Conservation (phyloP, 352 stramenopile species). For the Globisporangium ultimum region DNA sequence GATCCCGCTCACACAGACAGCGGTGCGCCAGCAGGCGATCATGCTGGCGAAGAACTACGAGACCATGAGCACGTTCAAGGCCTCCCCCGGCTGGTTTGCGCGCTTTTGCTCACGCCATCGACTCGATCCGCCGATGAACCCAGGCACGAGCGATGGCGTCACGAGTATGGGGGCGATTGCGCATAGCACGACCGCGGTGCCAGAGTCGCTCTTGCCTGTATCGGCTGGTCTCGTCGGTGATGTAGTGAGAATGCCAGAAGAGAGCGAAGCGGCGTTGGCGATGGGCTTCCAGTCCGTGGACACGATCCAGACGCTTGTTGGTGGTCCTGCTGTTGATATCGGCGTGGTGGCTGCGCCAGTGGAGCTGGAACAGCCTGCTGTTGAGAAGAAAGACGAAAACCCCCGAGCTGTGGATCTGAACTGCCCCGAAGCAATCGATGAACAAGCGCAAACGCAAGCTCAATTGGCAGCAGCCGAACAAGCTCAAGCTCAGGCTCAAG, state of each 20-base stretch:
- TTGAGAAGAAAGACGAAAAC: slow-evolving; percentile 9
- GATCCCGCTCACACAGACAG: slow-evolving; percentile 80
- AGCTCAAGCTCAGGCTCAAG: background rate
- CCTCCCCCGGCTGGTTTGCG: slow-evolving; percentile 83
- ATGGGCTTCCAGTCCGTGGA: slow-evolving; percentile 12
- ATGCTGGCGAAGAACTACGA: slow-evolving; percentile 83
- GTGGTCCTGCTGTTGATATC: slow-evolving; percentile 14
- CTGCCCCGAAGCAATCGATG: slow-evolving; percentile 34
- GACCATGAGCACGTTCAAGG: slow-evolving; percentile 82
- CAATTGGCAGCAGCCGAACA: background rate
- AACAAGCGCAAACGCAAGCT: slow-evolving; percentile 16
- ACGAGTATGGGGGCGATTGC: background rate
- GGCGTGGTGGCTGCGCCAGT: slow-evolving; percentile 15
- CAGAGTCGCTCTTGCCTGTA: slow-evolving; percentile 2
- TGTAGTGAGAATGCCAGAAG: background rate
- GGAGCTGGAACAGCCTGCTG: slow-evolving; percentile 10
- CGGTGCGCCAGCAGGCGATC: slow-evolving; percentile 82
- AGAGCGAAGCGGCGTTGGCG: slow-evolving; percentile 7
- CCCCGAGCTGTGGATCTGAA: slow-evolving; percentile 23
- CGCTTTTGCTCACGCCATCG: slow-evolving; percentile 85
- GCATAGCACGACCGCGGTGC: slow-evolving; percentile 2
- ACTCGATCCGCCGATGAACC: slow-evolving; percentile 56
- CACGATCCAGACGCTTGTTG: slow-evolving; percentile 7
- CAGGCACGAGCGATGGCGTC: slow-evolving; percentile 7
- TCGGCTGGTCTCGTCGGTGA: slow-evolving; percentile 1